A percentile compares a stretch with the other conserved stretches of the same genome.
These are phyloP conservation scores for Aspergillus pseudoglaucus DNA, from an alignment of 2,329 filamentous ascomycete genomes.

Conservation along the genomic window DNA sequence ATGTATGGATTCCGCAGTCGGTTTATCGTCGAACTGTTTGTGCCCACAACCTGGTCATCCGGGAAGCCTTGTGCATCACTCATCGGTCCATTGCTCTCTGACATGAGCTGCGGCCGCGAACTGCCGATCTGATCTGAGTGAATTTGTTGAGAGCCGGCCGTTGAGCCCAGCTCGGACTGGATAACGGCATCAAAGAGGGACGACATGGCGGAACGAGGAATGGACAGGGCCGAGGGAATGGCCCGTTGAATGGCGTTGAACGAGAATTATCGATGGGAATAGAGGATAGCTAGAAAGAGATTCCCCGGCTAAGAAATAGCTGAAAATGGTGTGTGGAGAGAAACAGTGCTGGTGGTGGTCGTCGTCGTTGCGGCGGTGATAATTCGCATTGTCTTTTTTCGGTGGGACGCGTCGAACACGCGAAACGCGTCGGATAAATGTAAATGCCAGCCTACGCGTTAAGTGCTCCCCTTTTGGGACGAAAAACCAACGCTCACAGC, in stretches of 20 bases:
- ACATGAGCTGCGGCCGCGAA: conserved; percentile 48
- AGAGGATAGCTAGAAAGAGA: neutral
- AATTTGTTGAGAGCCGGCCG: conserved; percentile 20
- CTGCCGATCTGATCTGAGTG: conserved; percentile 43
- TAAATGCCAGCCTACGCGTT: conserved; percentile 23
- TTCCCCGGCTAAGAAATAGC: neutral
- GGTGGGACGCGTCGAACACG: conserved; percentile 18
- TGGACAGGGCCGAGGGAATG: conserved; percentile 16
- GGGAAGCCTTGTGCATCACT: conserved; percentile 52
- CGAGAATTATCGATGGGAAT: conserved; percentile 8
- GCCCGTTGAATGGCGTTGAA: conserved; percentile 18
- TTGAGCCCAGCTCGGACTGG: conserved; percentile 36
- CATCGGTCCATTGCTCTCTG: conserved; percentile 45
- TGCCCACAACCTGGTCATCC: conserved; percentile 56
- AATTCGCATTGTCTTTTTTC: conserved; percentile 8
- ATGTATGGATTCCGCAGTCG: conserved; percentile 45
- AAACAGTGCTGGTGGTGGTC: conserved; percentile 4
- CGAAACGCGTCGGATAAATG: conserved; percentile 21
- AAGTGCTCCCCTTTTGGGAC: conserved; percentile 22
- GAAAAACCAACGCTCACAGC: neutral
- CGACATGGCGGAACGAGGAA: conserved; percentile 25
- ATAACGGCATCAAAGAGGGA: conserved; percentile 37
- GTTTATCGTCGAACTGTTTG: conserved; percentile 43
- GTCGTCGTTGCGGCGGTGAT: conserved; percentile 3
- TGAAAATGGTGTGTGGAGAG: neutral